These are phyloP conservation scores for Pneumocystis murina DNA, from an alignment of 1,139 yeast genomes.

Conservation along the genomic window DNA sequence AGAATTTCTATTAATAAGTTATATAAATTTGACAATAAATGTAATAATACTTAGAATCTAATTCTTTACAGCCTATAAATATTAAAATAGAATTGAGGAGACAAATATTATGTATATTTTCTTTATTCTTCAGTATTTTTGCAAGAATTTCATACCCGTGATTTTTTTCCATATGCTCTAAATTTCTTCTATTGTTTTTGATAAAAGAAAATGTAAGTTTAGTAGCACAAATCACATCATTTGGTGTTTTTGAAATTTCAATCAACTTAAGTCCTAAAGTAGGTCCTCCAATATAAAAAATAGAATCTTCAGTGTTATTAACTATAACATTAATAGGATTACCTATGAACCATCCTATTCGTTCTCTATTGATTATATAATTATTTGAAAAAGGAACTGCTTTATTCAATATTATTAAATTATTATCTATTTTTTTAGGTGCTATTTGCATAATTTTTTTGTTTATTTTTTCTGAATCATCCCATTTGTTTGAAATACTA, in stretches of 20 bases:
- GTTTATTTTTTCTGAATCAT: conserved; percentile 1
- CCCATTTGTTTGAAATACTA: not conserved
- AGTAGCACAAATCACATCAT: conserved; percentile 19
- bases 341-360: conserved; percentile 13
- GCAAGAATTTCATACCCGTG: conserved; percentile 33
- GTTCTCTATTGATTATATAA: not conserved
- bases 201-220: conserved; percentile 25
- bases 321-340: conserved; percentile 15
- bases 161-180: conserved; percentile 28
- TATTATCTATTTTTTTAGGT: not conserved
- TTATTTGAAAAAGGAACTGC: not conserved
- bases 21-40: not conserved
- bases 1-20: conserved; percentile 23
- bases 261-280: conserved; percentile 23
- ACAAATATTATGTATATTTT: conserved; percentile 19
- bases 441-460: not conserved
- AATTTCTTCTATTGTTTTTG: conserved; percentile 20
- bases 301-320: conserved; percentile 17
- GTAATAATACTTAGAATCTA: conserved; percentile 21
- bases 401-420: not conserved
- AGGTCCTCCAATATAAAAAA: conserved; percentile 27
- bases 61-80: conserved; percentile 33
- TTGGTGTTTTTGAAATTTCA: conserved; percentile 22
- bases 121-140: conserved; percentile 26
- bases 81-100: conserved; percentile 30